These are phyloP conservation scores for Fusarium cyanostomum DNA, from an alignment of 2,329 filamentous ascomycete species.

Conservation along the genomic window DNA sequence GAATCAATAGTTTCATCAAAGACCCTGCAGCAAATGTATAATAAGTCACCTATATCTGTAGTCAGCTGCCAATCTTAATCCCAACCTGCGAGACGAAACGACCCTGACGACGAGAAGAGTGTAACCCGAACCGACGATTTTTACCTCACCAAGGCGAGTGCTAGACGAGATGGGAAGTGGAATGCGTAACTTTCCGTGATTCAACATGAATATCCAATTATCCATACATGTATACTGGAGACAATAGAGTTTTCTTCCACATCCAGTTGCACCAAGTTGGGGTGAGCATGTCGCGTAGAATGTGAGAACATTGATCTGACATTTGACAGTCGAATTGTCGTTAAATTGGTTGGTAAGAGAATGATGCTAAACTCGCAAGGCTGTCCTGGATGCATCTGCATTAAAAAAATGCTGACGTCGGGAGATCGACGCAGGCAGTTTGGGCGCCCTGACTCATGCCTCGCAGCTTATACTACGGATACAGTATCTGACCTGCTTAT, in stretches of 20 bases:
- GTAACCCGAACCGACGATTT: slow-evolving; percentile 11
- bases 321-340: too few species aligned
- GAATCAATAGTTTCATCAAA: slow-evolving; percentile 27
- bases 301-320: background rate
- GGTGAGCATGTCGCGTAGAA: background rate
- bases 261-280: background rate
- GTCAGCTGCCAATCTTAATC: slow-evolving; percentile 9
- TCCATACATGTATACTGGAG: background rate
- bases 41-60: slow-evolving; percentile 40
- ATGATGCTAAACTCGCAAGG: background rate
- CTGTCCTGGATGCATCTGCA: slow-evolving; percentile 3
- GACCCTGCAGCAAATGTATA: slow-evolving; percentile 30
- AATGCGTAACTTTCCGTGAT: background rate
- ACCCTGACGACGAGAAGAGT: slow-evolving; percentile 15
- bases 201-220: background rate
- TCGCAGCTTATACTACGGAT: slow-evolving; percentile 7
- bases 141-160: slow-evolving; percentile 8
- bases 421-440: slow-evolving; percentile 42
- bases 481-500: background rate
- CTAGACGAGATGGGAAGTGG: background rate
- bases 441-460: slow-evolving; percentile 34
- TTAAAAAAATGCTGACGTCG: slow-evolving; percentile 23
- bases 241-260: background rate
- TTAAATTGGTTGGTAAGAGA: background rate
- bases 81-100: slow-evolving; percentile 14